Percentiles rank a stretch among this genome's conserved stretches.
phyloP scores from a whole-genome alignment of 2,329 filamentous ascomycete genomes.

The Thelonectria blattea region DNA sequence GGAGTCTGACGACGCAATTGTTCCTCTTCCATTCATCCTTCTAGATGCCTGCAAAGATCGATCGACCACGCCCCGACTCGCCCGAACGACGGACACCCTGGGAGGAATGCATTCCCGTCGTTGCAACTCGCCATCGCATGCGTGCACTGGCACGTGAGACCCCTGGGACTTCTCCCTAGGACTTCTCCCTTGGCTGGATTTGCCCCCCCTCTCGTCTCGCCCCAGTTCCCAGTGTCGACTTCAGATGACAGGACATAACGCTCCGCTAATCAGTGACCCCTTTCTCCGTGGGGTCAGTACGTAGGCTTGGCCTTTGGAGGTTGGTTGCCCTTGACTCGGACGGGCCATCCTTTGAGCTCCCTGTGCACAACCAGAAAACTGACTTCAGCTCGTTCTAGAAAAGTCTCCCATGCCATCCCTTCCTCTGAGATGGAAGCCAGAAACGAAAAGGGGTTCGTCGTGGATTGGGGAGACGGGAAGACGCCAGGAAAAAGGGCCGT shows the following conservation, averaged over 20 bases:
- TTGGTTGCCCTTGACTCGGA: background rate
- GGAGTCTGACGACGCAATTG: background rate
- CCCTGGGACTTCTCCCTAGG: background rate
- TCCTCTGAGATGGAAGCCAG: background rate
- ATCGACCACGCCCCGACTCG: background rate
- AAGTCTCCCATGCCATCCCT: background rate
- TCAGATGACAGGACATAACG: background rate
- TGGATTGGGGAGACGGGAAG: background rate
- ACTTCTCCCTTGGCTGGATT: background rate
- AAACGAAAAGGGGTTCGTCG: constrained; percentile 11
- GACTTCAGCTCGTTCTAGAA: background rate
- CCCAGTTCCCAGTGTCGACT: background rate
- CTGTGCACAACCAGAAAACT: background rate
- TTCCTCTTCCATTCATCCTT: background rate
- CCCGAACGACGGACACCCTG: background rate
- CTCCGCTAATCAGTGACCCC: background rate
- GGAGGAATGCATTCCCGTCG: background rate
- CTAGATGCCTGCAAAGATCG: background rate
- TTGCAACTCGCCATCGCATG: constrained; percentile 5
- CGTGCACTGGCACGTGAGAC: constrained; percentile 9
- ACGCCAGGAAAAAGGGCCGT: constrained; percentile 32
- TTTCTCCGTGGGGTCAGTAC: background rate
- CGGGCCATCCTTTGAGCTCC: background rate
- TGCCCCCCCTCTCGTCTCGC: background rate
- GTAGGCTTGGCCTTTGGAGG: background rate